phyloP scores from a whole-genome alignment of 345 rosid species.

The Eutrema yunnanense region DNA sequence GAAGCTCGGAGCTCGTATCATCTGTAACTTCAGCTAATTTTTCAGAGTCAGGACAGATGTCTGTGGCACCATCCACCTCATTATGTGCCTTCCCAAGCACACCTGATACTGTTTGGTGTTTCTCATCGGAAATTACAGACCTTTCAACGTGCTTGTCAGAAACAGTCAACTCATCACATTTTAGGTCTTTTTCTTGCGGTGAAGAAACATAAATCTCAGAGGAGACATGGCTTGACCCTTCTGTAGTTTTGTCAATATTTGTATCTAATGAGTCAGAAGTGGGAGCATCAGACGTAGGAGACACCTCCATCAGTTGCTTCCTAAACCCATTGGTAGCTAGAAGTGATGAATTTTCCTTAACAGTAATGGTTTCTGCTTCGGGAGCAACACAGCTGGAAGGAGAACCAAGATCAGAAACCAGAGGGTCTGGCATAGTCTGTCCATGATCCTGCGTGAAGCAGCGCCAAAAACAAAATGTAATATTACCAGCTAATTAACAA shows the following conservation, averaged over 20 bases:
- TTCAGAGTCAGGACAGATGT: constrained; percentile 18
- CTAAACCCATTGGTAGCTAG: constrained; percentile 24
- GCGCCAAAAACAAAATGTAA: neutral
- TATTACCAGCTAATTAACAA: neutral
- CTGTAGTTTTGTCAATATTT: constrained; percentile 26
- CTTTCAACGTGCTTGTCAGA: constrained; percentile 20
- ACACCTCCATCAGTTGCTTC: constrained; percentile 22
- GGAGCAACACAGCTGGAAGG: constrained; percentile 29
- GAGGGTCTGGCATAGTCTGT: constrained; percentile 20
- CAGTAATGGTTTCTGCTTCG: constrained; percentile 30
- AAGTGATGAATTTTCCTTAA: constrained; percentile 20
- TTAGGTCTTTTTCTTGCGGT: constrained; percentile 17
- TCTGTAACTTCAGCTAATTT: constrained; percentile 17
- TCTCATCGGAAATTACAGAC: constrained; percentile 30
- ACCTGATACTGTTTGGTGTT: constrained; percentile 14
- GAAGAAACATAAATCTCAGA: constrained; percentile 35
- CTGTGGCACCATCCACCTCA: constrained; percentile 28
- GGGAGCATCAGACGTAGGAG: constrained; percentile 19
- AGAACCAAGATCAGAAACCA: constrained; percentile 29
- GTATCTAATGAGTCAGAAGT: constrained; percentile 27
- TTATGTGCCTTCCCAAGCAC: constrained; percentile 23
- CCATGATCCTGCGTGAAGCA: constrained; percentile 10
- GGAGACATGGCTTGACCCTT: constrained; percentile 23
- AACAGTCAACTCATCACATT: constrained; percentile 25
- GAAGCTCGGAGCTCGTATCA: constrained; percentile 27